A percentile compares a stretch with the other conserved stretches of the same genome.
Conservation (phyloP, 495 filamentous ascomycete species). For the Glarea lozoyensis region DNA sequence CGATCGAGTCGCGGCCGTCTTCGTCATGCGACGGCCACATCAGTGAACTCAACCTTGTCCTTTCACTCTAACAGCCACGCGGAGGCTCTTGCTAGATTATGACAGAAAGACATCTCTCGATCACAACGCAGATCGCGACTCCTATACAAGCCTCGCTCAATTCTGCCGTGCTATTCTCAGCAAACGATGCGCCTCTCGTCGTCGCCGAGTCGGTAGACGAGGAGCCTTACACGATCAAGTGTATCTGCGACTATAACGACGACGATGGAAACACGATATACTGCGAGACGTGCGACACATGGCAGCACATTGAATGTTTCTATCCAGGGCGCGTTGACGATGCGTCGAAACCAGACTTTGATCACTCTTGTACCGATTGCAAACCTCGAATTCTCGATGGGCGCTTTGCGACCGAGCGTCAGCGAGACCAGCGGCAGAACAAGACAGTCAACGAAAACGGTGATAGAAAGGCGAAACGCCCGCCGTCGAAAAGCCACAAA, state of each 20-base stretch:
- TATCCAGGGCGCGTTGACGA: constrained; percentile 63
- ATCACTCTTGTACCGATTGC: constrained; percentile 83
- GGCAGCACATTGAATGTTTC: constrained; percentile 97
- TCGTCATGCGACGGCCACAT: constrained; percentile 47
- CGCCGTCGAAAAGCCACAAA: constrained; percentile 61
- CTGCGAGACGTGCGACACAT: constrained; percentile 92
- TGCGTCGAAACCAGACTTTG: constrained; percentile 55
- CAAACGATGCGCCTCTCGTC: constrained; percentile 48
- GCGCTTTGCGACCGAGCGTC: constrained; percentile 59
- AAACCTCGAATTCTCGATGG: constrained; percentile 63
- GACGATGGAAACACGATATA: constrained; percentile 97
- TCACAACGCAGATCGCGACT: constrained; percentile 42
- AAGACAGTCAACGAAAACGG: constrained; percentile 44
- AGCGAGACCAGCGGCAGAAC: constrained; percentile 49
- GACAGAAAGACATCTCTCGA: constrained; percentile 76
- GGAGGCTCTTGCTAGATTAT: constrained; percentile 72
- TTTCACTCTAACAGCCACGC: constrained; percentile 44
- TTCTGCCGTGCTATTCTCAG: constrained; percentile 40
- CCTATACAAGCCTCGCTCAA: constrained; percentile 40
- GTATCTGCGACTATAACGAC: constrained; percentile 84
- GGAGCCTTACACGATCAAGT: constrained; percentile 94
- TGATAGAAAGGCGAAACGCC: constrained; percentile 60
- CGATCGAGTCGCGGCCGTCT: constrained; percentile 25
- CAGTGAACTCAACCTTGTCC: constrained; percentile 38
- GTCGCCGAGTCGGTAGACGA: constrained; percentile 57